Evolutionary conservation across 164 flowering plant species (phyloP), one percentile per base, ranked within the genome.

Genomic region (Berberis thunbergii): DNA sequence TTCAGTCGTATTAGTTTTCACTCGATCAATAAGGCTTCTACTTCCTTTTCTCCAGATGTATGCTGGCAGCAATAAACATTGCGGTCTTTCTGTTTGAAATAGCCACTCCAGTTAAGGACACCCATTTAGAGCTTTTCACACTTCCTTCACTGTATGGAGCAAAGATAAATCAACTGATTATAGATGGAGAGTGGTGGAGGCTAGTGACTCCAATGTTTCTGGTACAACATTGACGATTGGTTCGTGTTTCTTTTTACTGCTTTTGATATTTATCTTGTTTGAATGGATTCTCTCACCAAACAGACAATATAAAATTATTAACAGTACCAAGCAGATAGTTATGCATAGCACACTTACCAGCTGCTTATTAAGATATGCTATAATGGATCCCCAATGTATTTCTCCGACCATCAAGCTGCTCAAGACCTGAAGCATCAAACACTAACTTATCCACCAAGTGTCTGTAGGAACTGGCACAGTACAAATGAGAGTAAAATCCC

Each of bases 201-300:
- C 91, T 88, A 10, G 73, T 88, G 63, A 88, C 91, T 54, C 96
- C 96, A 13, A 88, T 88, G 89, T 88, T 88, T 83, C 96, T 84
- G 96, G 96, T 88, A 88, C 86, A 80, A 68, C 78, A 79, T 78
- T 78, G 73, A 82, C 7, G 74, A 73, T 68, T 77, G 68, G 83
- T 84, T 75, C 75, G 81, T 78, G 74, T 75, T 78, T 69, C 76
- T 69, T 26, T 26, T 26, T 26, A 26, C 26, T 26, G 26, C 26
- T 26, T 26, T 26, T 26, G 26, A 26, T 26, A 26, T 26, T 26
- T 26, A 26, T 26, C 26, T 26, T 26, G 26, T 26, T 26, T 26
- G 26, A 26, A 26, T 26, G 26, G 26, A 26, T 26, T 26, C 26
- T 26, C 26, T 26, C 26, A 26, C 26, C 26, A 26, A 26, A 26